phyloP scores from a whole-genome alignment of 2,329 filamentous ascomycete species.

The Atkinsonella hypoxylon region DNA sequence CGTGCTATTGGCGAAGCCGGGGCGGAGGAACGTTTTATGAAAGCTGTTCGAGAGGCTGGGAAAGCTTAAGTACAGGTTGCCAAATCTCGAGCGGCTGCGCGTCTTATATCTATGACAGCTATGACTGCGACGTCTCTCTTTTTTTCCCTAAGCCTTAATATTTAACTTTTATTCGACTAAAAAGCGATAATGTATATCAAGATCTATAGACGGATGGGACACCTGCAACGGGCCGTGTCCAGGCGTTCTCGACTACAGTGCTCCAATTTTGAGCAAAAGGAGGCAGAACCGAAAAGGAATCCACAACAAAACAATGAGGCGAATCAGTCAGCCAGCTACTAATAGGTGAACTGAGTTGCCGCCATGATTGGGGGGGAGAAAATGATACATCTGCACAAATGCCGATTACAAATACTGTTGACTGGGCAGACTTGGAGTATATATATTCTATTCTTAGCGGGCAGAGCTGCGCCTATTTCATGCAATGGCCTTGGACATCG shows the following conservation, averaged over 20 bases:
- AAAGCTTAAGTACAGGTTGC: slow-evolving; percentile 14
- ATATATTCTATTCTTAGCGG: slow-evolving; percentile 1
- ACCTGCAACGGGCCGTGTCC: slow-evolving; percentile 1
- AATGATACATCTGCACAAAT: background rate
- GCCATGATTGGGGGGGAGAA: background rate
- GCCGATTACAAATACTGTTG: background rate
- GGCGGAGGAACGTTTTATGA: slow-evolving; percentile 34
- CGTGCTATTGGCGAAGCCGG: slow-evolving; percentile 28
- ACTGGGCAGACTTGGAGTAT: background rate
- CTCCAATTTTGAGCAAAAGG: background rate
- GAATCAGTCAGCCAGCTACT: background rate
- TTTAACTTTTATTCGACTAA: slow-evolving; percentile 7
- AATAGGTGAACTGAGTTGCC: background rate
- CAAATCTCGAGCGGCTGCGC: too few relatives aligned
- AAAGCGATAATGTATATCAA: slow-evolving; percentile 15
- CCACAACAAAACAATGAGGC: background rate
- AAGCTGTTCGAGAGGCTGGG: slow-evolving; percentile 22
- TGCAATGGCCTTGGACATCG: background rate
- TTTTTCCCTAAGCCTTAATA: slow-evolving; percentile 2
- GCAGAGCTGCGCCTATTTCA: background rate
- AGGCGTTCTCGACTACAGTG: slow-evolving; percentile 9
- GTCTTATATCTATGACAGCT: too few relatives aligned
- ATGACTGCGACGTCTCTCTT: background rate
- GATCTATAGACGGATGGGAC: slow-evolving; percentile 9
- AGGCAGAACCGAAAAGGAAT: background rate